Conservation (phyloP, 805 yeast genomes). For the Candida awuae region DNA sequence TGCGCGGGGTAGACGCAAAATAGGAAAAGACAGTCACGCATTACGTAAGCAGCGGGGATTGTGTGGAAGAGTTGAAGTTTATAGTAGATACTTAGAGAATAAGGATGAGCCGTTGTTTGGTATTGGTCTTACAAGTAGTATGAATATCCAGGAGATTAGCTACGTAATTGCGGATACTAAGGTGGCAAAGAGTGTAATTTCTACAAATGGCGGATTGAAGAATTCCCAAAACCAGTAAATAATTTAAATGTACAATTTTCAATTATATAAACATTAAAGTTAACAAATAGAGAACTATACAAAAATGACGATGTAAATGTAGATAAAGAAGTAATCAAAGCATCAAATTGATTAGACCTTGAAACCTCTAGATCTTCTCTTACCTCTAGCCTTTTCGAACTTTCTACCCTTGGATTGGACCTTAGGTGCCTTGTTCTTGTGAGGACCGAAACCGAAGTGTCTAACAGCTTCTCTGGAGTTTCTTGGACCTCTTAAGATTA, state of each 20-base stretch:
- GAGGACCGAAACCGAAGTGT: conserved; percentile 99
- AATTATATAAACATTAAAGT: neutral
- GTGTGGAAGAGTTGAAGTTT: neutral
- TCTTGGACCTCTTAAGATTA: conserved; percentile 98
- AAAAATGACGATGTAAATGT: neutral
- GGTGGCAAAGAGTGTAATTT: no score
- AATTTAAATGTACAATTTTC: neutral
- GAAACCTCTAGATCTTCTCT: conserved; percentile 99
- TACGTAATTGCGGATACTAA: no score
- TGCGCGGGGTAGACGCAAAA: no score
- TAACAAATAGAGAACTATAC: neutral
- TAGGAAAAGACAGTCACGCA: conserved; percentile 7
- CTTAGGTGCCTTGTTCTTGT: conserved; percentile 99
- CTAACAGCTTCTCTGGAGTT: conserved; percentile 98
- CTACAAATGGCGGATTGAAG: neutral
- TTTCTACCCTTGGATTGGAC: conserved; percentile 96
- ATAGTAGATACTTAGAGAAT: neutral
- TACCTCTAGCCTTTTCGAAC: conserved; percentile 99
- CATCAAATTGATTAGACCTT: conserved; percentile 68
- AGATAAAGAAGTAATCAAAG: neutral
- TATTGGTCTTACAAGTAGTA: no score
- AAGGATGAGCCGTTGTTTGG: no score
- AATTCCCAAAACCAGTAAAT: neutral
- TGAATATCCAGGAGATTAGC: no score
- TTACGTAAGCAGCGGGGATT: neutral